Evolutionary conservation across 805 yeast species (phyloP), one percentile per base, ranked within the genome.

Genomic region (Teunomyces stri): DNA sequence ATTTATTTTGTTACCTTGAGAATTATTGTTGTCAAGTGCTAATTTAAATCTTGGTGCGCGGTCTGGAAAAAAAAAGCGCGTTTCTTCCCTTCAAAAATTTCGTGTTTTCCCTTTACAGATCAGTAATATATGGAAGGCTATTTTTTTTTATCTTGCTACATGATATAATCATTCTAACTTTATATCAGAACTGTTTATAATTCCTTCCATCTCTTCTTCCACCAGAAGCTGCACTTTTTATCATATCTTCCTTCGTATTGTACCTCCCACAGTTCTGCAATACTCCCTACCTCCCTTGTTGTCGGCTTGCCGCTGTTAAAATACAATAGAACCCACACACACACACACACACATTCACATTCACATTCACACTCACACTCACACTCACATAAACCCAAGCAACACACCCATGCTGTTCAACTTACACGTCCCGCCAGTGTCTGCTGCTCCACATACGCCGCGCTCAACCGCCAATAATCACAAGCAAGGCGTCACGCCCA

Each of bases 401-500:
- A n/a, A 6, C 27, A 25, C 27, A 2, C 27, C 21, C 27, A 34
- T 33, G 28, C 41, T 25, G 33, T 18, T 42, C 29, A 20, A 22
- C 31, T 33, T 31, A 43, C 37, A 31, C 12, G 39, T 33, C n/a
- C 46, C 47, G 22, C 37, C 42, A 27, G 35, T 11, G n/a, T 13
- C 27, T 10, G 20, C 29, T 12, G 16, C 21, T n/a, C 42, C 30
- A n/a, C 38, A 20, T 27, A 38, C 44, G 13, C 46, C 40, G n/a
- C 38, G 45, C 22, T 34, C 50, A 33, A 12, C 43, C 7, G 34
- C 51, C 40, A 15, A 34, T 39, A 20, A 41, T 45, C 39, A 46
- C 43, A 25, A 27, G 11, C 13, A 33, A n/a, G 44, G 40, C 27
- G 29, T 37, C 29, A 66, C 72, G 10, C 70, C 72, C 1, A 59